Base-by-base conservation (phyloP, 202 grass and related monocot species). In the Brachypodium distachyon region DNA sequence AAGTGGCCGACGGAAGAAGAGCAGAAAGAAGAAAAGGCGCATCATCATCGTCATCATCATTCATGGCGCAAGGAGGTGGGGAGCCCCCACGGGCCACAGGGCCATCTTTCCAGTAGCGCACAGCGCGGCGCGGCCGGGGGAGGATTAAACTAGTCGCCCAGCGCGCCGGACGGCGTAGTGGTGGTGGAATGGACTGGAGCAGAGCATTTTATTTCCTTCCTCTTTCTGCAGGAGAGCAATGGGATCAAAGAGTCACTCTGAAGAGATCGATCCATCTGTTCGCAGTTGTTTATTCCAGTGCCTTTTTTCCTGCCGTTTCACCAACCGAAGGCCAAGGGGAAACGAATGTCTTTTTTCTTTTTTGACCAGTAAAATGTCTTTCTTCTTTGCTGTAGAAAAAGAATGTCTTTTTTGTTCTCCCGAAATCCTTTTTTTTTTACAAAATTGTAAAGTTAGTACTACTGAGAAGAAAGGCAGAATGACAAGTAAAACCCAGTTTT, bases 51-150 rank as follows among this genome's bases (percentile, higher is more conserved):
- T 11, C 41, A 48, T 69, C 68, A 76, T 52, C 29, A 74, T 82
- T 87, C 85, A 83, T 83, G 75, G 61, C 75, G 60, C 65, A 39
- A n/a, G 25, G 79, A 78, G 29, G 34, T 40, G 43, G 65, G 43
- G 40, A 70, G 56, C 79, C 88, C 26, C 42, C 42, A 69, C 65
- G 29, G 64, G 64, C 92, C 89, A 95, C 81, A 73, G 87, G 73
- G 83, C 54, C 83, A 71, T 86, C 88, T 84, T 88, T 91, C 81
- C 77, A 87, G 86, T 83, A 62, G 78, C 64, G 83, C 78, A 84
- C 85, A 57, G 83, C 59, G 66, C 74, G 48, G 81, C 73, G 68
- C 78, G 25, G 41, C 64, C 1, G 40, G 40, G 37, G 1, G 25
- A 59, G 39, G 25, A 43, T 43, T 79, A 79, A 69, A 79, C 77